A percentile compares a stretch with the other conserved stretches of the same genome.
phyloP scores from a whole-genome alignment of 2,329 filamentous ascomycete species.

The Ceratocystis smalleyi region DNA sequence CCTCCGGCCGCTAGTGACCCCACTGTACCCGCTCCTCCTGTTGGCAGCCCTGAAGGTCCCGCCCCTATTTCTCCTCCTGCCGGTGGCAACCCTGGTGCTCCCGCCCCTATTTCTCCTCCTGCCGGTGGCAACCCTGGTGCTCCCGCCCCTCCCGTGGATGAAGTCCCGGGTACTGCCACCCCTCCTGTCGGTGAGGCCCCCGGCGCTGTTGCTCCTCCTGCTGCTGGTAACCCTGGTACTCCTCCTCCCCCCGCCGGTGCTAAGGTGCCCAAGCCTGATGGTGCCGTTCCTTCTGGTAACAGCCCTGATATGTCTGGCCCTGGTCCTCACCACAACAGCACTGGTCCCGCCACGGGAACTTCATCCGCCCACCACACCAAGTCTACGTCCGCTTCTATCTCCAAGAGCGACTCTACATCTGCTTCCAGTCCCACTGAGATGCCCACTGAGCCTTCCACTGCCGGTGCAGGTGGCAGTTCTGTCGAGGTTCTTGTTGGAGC shows the following conservation, averaged over 20 bases:
- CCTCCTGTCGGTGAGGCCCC: not conserved
- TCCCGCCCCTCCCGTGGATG: not conserved
- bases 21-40: not conserved
- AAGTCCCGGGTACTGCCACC: not conserved
- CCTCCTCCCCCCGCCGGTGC: not conserved
- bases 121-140: not conserved
- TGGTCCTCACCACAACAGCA: not conserved
- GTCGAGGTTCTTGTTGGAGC: not conserved
- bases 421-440: not conserved
- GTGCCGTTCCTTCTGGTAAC: not conserved
- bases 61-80: not conserved
- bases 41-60: not conserved
- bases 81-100: not conserved
- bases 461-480: not conserved
- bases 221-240: not conserved
- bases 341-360: not conserved
- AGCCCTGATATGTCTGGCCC: not conserved
- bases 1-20: not conserved
- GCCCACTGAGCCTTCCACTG: conserved; percentile 5
- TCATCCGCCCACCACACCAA: not conserved
- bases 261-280: not conserved
- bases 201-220: not conserved
- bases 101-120: not conserved
- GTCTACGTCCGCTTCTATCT: not conserved
- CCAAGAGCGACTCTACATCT: not conserved